phyloP scores from a whole-genome alignment of 2,329 filamentous ascomycete genomes.

The Nigrospora sphaerica region DNA sequence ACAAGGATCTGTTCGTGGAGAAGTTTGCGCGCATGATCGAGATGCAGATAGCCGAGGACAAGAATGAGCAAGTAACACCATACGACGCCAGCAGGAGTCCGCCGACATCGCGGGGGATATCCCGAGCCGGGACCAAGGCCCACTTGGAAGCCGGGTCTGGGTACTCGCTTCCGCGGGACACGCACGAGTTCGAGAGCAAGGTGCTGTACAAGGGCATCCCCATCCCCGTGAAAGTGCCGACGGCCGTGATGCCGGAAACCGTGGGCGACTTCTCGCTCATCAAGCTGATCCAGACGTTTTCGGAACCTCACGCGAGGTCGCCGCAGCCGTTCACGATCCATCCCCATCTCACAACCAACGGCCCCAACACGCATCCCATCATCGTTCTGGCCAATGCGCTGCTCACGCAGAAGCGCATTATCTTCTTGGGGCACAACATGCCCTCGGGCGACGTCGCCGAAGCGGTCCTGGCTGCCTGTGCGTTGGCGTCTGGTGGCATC shows the following conservation, averaged over 20 bases:
- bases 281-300: constrained; percentile 94
- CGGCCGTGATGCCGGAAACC: constrained; percentile 87
- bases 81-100: constrained; percentile 43
- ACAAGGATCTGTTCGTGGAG: constrained; percentile 93
- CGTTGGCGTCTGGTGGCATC: constrained; percentile 86
- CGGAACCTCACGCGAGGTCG: constrained; percentile 70
- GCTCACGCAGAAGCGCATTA: constrained; percentile 90
- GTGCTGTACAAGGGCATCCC: constrained; percentile 96
- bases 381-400: constrained; percentile 92
- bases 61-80: constrained; percentile 32
- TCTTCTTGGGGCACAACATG: constrained; percentile 92
- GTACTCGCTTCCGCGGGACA: constrained; percentile 82
- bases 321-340: constrained; percentile 82
- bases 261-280: constrained; percentile 97
- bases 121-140: constrained; percentile 55
- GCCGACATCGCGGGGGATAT: constrained; percentile 39
- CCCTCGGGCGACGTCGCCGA: constrained; percentile 95
- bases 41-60: constrained; percentile 65
- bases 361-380: constrained; percentile 83
- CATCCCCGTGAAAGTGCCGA: constrained; percentile 93
- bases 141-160: constrained; percentile 55
- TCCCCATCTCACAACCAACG: constrained; percentile 88
- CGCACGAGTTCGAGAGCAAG: constrained; percentile 93
- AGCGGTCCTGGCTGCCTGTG: constrained; percentile 95
- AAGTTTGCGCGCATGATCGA: constrained; percentile 96